Base-by-base conservation (phyloP, 2,329 filamentous ascomycete species). In the Emericellopsis atlantica region DNA sequence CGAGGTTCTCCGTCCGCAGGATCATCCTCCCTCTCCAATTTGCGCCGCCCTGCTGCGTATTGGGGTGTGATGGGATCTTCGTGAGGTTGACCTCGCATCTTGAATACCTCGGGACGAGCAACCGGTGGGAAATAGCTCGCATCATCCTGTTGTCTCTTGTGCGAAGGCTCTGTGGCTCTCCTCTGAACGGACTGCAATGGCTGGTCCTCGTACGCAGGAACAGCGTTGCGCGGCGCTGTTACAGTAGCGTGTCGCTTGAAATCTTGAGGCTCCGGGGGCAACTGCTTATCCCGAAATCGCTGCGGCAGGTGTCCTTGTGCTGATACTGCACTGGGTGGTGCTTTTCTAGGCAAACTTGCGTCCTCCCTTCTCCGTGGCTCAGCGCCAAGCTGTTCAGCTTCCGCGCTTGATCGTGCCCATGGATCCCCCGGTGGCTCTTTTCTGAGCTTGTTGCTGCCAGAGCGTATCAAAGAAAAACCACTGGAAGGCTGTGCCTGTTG, bases 401-500 rank as follows among this genome's bases (percentile, higher is more conserved):
- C 66, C n/a, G 52, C 54, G 31, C 66, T 61, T 21, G 55, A 54
- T 39, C 55, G 58, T 47, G 65, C 62, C 63, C 65, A 67, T 2
- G 63, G 56, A 38, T 77, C 72, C n/a, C 56, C 61, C 2, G 74
- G 72, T 1, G 70, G 74, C 2, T 74, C 67, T 45, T 79, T 79
- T 51, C 63, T 69, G 31, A 77, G 57, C 50, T 74, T 79, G 47
- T 76, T 76, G 49, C 73, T 79, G n/a, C 62, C 67, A 42, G 58
- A 71, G 39, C 71, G 65, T 8, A 59, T 53, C 29, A 68, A 48
- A 43, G 63, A 58, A 39, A 64, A 59, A 32, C 59, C 56, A 23
- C 57, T 56, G 5, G 50, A 21, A 47, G 47, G n/a, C 36, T 39
- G 31, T 41, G 40, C 32, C 39, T 44, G n/a, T 36, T 37, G 22